Evolutionary conservation across 2,329 filamentous ascomycete genomes (phyloP).

Genomic region (Colletotrichum falcatum): DNA sequence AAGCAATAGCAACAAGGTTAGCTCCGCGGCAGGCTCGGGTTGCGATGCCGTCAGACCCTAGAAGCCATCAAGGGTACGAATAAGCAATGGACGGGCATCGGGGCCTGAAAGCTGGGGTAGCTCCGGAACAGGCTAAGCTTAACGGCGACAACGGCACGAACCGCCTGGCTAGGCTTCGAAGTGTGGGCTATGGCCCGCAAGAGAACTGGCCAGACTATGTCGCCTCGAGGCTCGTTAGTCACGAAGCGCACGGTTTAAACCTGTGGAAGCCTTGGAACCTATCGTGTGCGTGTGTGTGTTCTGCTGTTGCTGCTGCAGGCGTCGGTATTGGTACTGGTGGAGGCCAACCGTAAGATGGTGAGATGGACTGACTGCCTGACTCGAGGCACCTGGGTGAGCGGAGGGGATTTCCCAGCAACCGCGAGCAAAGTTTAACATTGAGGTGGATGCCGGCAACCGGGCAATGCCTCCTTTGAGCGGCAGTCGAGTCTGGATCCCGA

Average conservation of each 20-base stretch:
- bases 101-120: neutral
- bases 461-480: conserved; percentile 10
- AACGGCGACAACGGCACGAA: conserved; percentile 13
- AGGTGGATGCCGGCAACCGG: neutral
- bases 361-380: neutral
- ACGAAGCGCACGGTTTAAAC: neutral
- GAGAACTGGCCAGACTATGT: neutral
- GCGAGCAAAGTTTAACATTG: neutral
- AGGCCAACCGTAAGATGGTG: neutral
- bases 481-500: neutral
- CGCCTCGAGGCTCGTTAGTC: neutral
- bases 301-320: neutral
- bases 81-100: neutral
- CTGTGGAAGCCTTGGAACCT: neutral
- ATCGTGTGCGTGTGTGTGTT: neutral
- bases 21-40: too few relatives aligned
- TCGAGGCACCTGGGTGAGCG: neutral
- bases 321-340: neutral
- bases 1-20: neutral
- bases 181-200: neutral
- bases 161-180: conserved; percentile 4
- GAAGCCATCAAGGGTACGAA: too few relatives aligned
- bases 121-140: conserved; percentile 20
- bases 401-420: neutral
- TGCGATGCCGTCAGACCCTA: too few relatives aligned